Evolutionary conservation across 1,284 basidiomycete genomes (phyloP), one percentile per base, ranked within the genome.

Genomic region (Rhodotorula sp.): DNA sequence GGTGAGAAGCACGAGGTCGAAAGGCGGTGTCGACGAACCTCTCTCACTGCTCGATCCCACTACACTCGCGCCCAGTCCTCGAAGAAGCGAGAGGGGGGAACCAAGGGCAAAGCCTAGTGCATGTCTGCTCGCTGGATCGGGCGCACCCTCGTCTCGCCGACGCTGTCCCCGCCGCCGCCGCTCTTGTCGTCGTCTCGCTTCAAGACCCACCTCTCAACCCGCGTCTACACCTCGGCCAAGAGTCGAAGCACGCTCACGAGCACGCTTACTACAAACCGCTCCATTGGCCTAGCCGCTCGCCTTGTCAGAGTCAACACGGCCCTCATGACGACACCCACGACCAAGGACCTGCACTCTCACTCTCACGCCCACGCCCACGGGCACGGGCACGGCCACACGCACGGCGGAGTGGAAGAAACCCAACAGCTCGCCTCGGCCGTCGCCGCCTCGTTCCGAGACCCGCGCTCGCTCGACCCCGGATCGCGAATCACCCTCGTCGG

Each of bases 401-500:
- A 74, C 57, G 61, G 54, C 69, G 68, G 68, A 0, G 15, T 62
- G 46, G 79, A 78, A 24, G 80, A 81, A 62, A 79, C 80, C 10
- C 79, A 79, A 29, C 69, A 72, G 12, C 76, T 82, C 42, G 70
- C 80, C 24, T 75, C 77, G 24, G 79, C 79, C 4, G 74, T 80
- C 59, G 75, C 75, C 14, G 68, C 69, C 17, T 63, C 67, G 42
- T 10, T n/a, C n/a, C 66, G 69, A 45, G 59, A 64, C 37, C 69
- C 69, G 3, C 59, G 66, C 15, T 54, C 54, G 1, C 70, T 68
- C 63, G 80, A 80, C 70, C 75, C 79, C n/a, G 80, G 81, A 2
- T 76, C 73, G 42, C 76, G 79, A 62, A 80, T 83, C 74, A 82
- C 82, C 46, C 77, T 81, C 33, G 74, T 80, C 74, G 95, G 95